A percentile compares a stretch with the other conserved stretches of the same genome.
Evolutionary conservation across 805 yeast species (phyloP).

Genomic region (Saccharomycopsis lassenensis): DNA sequence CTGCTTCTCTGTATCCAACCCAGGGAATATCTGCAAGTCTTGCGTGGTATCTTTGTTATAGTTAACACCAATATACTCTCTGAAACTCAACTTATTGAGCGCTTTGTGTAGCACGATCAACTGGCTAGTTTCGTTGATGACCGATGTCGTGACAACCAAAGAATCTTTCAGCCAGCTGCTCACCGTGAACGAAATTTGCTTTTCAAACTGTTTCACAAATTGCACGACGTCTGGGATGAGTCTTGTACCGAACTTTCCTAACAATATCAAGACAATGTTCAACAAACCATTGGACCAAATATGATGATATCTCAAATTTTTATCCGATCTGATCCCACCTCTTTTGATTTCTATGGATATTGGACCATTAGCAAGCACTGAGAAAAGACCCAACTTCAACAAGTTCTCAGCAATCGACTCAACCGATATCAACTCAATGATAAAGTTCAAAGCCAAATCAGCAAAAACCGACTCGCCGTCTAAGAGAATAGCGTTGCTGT

Average conservation of each 20-base stretch:
- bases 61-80: constrained; percentile 27
- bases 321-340: constrained; percentile 47
- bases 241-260: constrained; percentile 53
- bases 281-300: constrained; percentile 84
- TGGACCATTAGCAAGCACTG: constrained; percentile 63
- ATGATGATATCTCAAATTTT: constrained; percentile 48
- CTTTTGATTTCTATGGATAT: constrained; percentile 54
- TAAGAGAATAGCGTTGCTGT: constrained; percentile 49
- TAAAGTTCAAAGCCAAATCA: constrained; percentile 54
- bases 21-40: constrained; percentile 35
- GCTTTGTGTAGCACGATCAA: constrained; percentile 53
- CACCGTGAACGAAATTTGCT: constrained; percentile 55
- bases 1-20: constrained; percentile 49
- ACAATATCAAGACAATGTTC: constrained; percentile 48
- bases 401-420: constrained; percentile 57
- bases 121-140: constrained; percentile 57
- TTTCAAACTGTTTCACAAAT: constrained; percentile 50
- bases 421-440: constrained; percentile 55
- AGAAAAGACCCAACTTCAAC: constrained; percentile 51
- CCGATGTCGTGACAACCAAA: constrained; percentile 35
- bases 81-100: constrained; percentile 41
- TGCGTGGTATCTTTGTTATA: constrained; percentile 14
- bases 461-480: constrained; percentile 62
- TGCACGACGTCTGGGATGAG: constrained; percentile 54
- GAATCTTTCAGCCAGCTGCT: constrained; percentile 57